Evolutionary conservation across 2,329 filamentous ascomycete species (phyloP).

Genomic region (Apiospora koreana): DNA sequence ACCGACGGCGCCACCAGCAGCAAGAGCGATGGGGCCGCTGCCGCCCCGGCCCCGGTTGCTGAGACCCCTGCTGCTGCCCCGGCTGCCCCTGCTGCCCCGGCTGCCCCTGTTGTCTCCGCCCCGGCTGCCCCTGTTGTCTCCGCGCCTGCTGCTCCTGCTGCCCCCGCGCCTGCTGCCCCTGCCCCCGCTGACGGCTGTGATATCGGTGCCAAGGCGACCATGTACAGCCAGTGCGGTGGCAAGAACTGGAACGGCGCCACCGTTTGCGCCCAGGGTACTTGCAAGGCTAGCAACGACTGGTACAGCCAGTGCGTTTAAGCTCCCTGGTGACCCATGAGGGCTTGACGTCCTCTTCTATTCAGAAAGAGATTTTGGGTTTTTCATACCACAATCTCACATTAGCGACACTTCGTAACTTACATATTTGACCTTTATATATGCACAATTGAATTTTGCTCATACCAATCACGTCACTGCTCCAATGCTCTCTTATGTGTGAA

Average conservation of each 20-base stretch:
- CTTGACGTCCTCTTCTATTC: neutral
- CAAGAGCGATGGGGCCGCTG: neutral
- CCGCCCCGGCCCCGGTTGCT: neutral
- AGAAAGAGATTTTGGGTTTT: too few relatives aligned
- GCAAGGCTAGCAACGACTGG: slow-evolving; percentile 27
- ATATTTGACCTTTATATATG: neutral
- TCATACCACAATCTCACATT: too few relatives aligned
- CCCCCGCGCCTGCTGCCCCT: neutral
- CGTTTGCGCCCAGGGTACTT: slow-evolving; percentile 29
- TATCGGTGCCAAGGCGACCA: slow-evolving; percentile 11
- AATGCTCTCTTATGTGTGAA: too few relatives aligned
- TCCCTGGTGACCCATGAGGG: too few relatives aligned
- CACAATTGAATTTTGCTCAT: neutral
- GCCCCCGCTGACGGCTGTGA: neutral
- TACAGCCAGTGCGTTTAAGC: slow-evolving; percentile 27
- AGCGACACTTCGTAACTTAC: too few relatives aligned
- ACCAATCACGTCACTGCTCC: neutral
- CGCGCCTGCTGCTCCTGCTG: neutral
- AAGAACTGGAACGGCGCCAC: slow-evolving; percentile 28
- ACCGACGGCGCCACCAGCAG: neutral
- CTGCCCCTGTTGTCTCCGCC: neutral
- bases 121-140: neutral
- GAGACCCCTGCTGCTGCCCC: neutral
- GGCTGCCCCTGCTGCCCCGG: neutral
- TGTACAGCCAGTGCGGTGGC: slow-evolving; percentile 28